A percentile compares a stretch with the other conserved stretches of the same genome.
Evolutionary conservation across 495 filamentous ascomycete genomes (phyloP).

Genomic region (Aspergillus olivimuriae): DNA sequence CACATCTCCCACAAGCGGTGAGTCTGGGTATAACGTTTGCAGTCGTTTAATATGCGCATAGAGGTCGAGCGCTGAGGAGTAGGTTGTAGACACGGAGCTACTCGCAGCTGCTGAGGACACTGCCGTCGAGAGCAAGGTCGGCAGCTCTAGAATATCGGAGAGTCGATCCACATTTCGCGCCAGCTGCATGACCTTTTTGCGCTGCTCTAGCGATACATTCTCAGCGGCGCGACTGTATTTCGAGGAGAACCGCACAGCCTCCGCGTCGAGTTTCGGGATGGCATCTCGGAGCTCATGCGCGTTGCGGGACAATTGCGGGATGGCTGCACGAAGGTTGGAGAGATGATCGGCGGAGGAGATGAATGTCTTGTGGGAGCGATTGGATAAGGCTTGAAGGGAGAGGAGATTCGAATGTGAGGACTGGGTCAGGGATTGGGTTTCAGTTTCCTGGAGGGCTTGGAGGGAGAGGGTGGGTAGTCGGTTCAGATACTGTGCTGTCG

Average conservation of each 20-base stretch:
- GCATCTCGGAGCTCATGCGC: conserved; percentile 58
- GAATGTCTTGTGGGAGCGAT: conserved; percentile 84
- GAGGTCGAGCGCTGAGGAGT: conserved; percentile 85
- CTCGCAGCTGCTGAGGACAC: conserved; percentile 55
- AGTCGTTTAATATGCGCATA: conserved; percentile 90
- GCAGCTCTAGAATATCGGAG: conserved; percentile 87
- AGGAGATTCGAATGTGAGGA: conserved; percentile 75
- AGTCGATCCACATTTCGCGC: conserved; percentile 82
- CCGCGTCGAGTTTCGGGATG: conserved; percentile 74
- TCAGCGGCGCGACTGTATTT: conserved; percentile 72
- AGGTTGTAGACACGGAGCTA: conserved; percentile 58
- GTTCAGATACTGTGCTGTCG: conserved; percentile 63
- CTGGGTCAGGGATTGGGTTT: conserved; percentile 75
- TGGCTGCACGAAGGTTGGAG: conserved; percentile 56
- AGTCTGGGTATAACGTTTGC: conserved; percentile 73
- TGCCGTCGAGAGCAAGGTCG: conserved; percentile 71
- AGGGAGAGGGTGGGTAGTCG: conserved; percentile 75
- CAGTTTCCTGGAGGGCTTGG: conserved; percentile 60
- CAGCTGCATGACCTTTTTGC: conserved; percentile 80
- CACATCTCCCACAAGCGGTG: conserved; percentile 65
- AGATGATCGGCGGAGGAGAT: conserved; percentile 76
- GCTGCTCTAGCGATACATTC: conserved; percentile 66
- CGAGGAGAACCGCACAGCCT: conserved; percentile 71
- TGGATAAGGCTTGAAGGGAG: conserved; percentile 81
- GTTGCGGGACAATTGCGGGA: conserved; percentile 62